Evolutionary conservation across 164 flowering plant genomes (phyloP), one percentile per base, ranked within the genome.

Genomic region (Aristolochia contorta): DNA sequence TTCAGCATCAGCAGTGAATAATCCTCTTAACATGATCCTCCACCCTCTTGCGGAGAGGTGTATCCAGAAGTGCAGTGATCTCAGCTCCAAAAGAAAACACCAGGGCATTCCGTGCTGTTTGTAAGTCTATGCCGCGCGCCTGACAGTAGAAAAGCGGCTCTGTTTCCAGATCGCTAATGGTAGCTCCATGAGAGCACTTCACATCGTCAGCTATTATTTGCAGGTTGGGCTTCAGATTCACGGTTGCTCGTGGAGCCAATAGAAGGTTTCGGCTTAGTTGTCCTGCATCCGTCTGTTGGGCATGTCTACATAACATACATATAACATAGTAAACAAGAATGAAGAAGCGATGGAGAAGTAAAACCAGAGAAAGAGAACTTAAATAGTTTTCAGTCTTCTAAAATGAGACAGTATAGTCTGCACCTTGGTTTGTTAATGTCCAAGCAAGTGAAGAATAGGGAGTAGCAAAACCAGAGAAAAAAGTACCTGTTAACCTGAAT

Each of bases 101-200:
- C 16, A 93, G 92, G 59, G 95, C 91, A 66, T 68, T 88, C 67
- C 88, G 80, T 0, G 96, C 93, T 18, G 91, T 79, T 46, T 78
- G 72, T 14, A 61, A 19, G 70, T 85, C 89, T 7, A 93, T 67
- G 41, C 99, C 97, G 0, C 96, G 92, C 6, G 95, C 83, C 46
- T 47, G 84, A 50, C 88, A 84, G 69, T 93, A 90, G 78, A 93
- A 86, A 57, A 90, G 91, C 52, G 85, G 96, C 65, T 82, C 71
- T 16, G 86, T 86, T 77, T 90, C 99, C 8, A 93, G 74, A 67
- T 88, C 91, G 58, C 99, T 82, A 46, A 90, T 86, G 49, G 97
- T 87, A 73, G 97, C 97, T 72, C 99, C 97, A 67, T 93, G 97
- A 18, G 92, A 85, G 72, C 99, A 93, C 72, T 83, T 86, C 12